Evolutionary conservation across 2,329 filamentous ascomycete genomes (phyloP), one percentile per base, ranked within the genome.

Genomic region (Stylonectria norvegica): DNA sequence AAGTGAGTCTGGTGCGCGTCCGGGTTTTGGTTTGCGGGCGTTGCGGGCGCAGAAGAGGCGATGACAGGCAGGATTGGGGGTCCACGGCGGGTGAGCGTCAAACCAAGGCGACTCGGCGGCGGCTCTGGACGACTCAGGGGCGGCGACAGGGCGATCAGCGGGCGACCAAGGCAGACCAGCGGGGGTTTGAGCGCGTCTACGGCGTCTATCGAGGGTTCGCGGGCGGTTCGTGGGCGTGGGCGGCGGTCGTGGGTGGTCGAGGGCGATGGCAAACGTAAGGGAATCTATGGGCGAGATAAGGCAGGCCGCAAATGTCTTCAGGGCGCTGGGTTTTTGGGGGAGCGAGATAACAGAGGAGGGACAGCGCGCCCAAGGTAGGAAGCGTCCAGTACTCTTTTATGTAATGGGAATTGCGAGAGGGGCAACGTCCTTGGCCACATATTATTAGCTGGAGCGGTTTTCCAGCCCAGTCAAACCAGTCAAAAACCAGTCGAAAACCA

Each of bases 311-410:
- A 29, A 29, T 14, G 27, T 6, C 15, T 5, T 14, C n/a, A n/a
- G 40, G 40, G 43, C 53, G 52, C 47, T 46, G 52, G n/a, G n/a
- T n/a, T n/a, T n/a, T 50, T 51, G 50, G 55, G 54, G 56, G 56
- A 53, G 45, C 52, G 43, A 57, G 53, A 60, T 62, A 60, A 56
- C 56, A 55, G 47, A 51, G 52, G 48, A 53, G 39, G 38, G 40
- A 49, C 34, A 40, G 46, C 37, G 41, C 42, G 44, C 47, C 47
- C 49, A 46, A 50, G 49, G 52, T 47, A 56, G 51, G 54, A 51
- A 59, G 59, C 49, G 57, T 50, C 56, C 47, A 45, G 47, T 53
- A 55, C 58, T 60, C 51, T 64, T 65, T 65, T 65, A 65, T 64
- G 63, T 65, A 65, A 64, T 63, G 58, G 59, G 54, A 63, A 62